These are phyloP conservation scores for Dillenia turbinata DNA, from an alignment of 164 flowering plant genomes.

Conservation along the genomic window DNA sequence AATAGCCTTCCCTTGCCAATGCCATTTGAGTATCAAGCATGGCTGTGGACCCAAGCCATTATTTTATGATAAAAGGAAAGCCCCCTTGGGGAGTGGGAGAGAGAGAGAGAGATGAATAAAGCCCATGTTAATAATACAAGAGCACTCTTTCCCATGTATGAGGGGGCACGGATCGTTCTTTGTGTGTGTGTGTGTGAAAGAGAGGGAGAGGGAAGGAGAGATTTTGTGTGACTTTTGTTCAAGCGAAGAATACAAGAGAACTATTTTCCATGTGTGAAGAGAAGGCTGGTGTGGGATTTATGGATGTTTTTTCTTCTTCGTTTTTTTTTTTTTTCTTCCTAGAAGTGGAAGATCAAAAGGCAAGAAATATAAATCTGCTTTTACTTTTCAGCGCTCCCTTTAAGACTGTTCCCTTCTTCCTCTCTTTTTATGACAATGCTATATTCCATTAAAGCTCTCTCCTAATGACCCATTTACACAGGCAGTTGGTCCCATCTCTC, in stretches of 20 bases:
- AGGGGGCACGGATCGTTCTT: too few species aligned
- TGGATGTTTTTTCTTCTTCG: conserved; percentile 17
- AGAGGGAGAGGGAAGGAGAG: too few species aligned
- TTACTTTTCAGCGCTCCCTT: conserved; percentile 56
- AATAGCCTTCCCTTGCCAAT: background rate
- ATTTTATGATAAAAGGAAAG: conserved; percentile 8
- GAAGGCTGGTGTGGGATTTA: conserved; percentile 6
- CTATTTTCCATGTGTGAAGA: conserved; percentile 60
- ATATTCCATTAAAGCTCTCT: conserved; percentile 46
- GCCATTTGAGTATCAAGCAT: conserved; percentile 2
- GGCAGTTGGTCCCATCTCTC: conserved; percentile 49
- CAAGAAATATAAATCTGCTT: conserved; percentile 30
- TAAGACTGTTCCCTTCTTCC: conserved; percentile 53
- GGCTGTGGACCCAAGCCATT: conserved; percentile 10
- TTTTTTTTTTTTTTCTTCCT: conserved; percentile 10
- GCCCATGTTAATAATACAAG: conserved; percentile 40
- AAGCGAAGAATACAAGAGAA: conserved; percentile 37
- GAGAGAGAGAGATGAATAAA: conserved; percentile 4
- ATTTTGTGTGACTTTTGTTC: too few species aligned
- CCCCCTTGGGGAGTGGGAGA: conserved; percentile 15
- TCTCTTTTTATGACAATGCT: conserved; percentile 72
- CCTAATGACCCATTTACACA: conserved; percentile 16
- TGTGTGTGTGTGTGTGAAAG: too few species aligned
- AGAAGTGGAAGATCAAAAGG: conserved; percentile 45
- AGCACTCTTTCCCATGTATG: conserved; percentile 59